phyloP scores from a whole-genome alignment of 2,329 filamentous ascomycete species.

The Ophiostoma perfectum region DNA sequence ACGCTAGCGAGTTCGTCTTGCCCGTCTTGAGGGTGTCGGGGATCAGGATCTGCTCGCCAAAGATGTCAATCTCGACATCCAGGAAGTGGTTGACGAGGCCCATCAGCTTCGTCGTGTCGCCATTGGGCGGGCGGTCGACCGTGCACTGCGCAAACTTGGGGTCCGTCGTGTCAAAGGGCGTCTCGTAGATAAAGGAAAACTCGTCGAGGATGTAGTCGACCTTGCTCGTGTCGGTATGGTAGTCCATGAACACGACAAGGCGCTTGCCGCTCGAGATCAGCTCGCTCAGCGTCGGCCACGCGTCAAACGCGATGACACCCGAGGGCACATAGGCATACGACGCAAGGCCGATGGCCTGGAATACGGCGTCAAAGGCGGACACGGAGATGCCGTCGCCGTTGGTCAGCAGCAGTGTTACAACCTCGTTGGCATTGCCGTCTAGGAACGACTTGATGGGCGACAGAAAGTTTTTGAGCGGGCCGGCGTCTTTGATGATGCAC shows the following conservation, averaged over 20 bases:
- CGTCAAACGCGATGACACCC: constrained; percentile 37
- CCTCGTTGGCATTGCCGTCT: constrained; percentile 52
- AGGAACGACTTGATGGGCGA: constrained; percentile 55
- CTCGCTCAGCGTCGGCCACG: constrained; percentile 64
- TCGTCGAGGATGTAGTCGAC: constrained; percentile 61
- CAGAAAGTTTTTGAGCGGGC: constrained; percentile 52
- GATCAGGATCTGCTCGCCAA: constrained; percentile 28
- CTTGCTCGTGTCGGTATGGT: constrained; percentile 42
- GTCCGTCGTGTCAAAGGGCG: constrained; percentile 59
- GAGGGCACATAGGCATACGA: constrained; percentile 52
- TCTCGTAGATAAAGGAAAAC: constrained; percentile 63
- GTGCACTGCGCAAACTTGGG: constrained; percentile 58
- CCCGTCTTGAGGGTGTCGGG: constrained; percentile 33
- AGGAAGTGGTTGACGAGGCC: constrained; percentile 60
- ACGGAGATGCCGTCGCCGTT: constrained; percentile 56
- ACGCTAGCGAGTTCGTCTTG: constrained; percentile 45
- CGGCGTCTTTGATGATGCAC: constrained; percentile 55
- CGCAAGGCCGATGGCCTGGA: constrained; percentile 51
- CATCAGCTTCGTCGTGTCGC: constrained; percentile 39
- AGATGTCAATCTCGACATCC: constrained; percentile 39
- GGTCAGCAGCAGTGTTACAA: constrained; percentile 58
- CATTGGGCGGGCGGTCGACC: constrained; percentile 54
- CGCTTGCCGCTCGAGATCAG: constrained; percentile 59
- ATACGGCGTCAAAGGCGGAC: constrained; percentile 49
- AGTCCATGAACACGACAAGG: constrained; percentile 70